These are phyloP conservation scores for Suillus weaverae DNA, from an alignment of 768 basidiomycete species.

Conservation along the genomic window DNA sequence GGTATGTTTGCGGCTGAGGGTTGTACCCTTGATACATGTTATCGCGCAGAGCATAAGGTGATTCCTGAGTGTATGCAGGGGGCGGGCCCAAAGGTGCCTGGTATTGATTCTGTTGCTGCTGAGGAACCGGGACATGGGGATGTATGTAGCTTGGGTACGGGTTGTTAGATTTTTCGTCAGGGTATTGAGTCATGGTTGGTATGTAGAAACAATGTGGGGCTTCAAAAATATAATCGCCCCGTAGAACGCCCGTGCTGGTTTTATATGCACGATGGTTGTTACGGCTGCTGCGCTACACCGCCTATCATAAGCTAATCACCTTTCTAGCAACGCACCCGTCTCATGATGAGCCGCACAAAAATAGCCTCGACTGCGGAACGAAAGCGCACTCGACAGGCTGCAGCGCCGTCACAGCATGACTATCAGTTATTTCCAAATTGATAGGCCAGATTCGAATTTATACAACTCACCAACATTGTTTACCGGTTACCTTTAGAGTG, in stretches of 20 bases:
- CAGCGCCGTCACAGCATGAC: neutral
- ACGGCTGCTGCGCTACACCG: neutral
- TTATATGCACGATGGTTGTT: neutral
- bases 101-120: constrained; percentile 10
- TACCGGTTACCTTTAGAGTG: neutral
- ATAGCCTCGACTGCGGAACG: neutral
- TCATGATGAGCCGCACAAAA: too few relatives aligned
- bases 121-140: constrained; percentile 6
- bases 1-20: constrained; percentile 10
- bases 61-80: constrained; percentile 8
- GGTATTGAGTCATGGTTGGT: constrained; percentile 21
- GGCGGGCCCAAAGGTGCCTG: constrained; percentile 12
- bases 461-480: neutral
- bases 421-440: too few relatives aligned
- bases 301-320: neutral
- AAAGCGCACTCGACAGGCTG: neutral
- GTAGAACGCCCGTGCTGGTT: neutral
- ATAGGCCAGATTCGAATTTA: too few relatives aligned
- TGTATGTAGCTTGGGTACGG: constrained; percentile 16
- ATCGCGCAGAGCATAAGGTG: constrained; percentile 13
- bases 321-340: neutral
- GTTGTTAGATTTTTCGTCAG: constrained; percentile 26
- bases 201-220: neutral
- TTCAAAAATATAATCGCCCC: too few relatives aligned
- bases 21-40: constrained; percentile 11